A percentile compares a stretch with the other conserved stretches of the same genome.
phyloP scores from a whole-genome alignment of 2,329 filamentous ascomycete species.

The Penicillium brevicompactum region DNA sequence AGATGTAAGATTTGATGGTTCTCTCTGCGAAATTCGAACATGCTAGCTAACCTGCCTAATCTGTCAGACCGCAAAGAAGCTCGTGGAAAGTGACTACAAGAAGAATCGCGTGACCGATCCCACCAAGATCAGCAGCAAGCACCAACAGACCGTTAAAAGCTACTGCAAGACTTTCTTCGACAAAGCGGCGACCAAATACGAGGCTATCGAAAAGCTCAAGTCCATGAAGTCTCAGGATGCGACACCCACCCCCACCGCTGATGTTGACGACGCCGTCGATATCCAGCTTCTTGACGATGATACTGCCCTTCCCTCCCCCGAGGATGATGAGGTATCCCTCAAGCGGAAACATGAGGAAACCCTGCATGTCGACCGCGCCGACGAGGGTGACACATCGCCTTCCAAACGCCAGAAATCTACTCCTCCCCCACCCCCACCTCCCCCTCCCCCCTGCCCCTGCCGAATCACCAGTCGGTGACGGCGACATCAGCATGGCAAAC shows the following conservation, averaged over 20 bases:
- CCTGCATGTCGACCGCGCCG: slow-evolving; percentile 4
- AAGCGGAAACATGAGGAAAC: slow-evolving; percentile 24
- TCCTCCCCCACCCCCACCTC: slow-evolving; percentile 39
- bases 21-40: not conserved
- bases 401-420: slow-evolving; percentile 58
- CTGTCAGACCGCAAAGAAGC: slow-evolving; percentile 73
- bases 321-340: not conserved
- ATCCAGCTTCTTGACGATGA: slow-evolving; percentile 44
- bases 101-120: slow-evolving; percentile 83
- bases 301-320: not conserved
- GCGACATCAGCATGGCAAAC: slow-evolving; percentile 16
- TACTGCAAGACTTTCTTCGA: slow-evolving; percentile 86
- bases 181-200: slow-evolving; percentile 77
- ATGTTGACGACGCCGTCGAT: slow-evolving; percentile 47
- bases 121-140: slow-evolving; percentile 73
- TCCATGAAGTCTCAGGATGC: slow-evolving; percentile 46
- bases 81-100: slow-evolving; percentile 90
- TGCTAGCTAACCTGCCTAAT: not conserved
- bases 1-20: slow-evolving; percentile 49
- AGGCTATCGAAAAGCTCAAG: slow-evolving; percentile 67
- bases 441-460: slow-evolving; percentile 30
- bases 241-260: slow-evolving; percentile 23
- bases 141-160: slow-evolving; percentile 78
- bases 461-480: slow-evolving; percentile 17
- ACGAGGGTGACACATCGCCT: slow-evolving; percentile 43